phyloP scores from a whole-genome alignment of 2,329 filamentous ascomycete species.

The Dryadomyces quercivorus region DNA sequence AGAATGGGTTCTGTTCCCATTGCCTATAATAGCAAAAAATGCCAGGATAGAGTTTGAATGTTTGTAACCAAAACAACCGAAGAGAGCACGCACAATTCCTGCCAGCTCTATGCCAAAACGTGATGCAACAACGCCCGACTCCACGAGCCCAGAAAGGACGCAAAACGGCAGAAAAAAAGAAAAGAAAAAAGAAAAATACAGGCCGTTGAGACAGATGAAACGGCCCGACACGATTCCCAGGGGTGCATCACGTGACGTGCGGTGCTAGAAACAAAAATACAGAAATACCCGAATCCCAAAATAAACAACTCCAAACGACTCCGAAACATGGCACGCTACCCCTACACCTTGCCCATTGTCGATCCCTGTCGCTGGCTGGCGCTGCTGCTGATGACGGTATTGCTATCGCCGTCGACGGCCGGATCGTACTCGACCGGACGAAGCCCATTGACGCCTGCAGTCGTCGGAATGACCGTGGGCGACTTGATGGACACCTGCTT shows the following conservation, averaged over 20 bases:
- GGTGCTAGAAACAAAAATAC: too few species aligned
- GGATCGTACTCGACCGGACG: constrained; percentile 26
- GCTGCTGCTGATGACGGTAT: constrained; percentile 26
- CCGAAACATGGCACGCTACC: too few species aligned
- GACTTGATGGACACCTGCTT: neutral
- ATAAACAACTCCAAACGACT: too few species aligned
- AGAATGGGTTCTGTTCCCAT: neutral
- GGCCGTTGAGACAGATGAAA: neutral
- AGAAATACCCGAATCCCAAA: too few species aligned
- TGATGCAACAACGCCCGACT: neutral
- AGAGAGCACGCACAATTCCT: neutral
- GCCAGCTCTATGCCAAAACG: neutral
- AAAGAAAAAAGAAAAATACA: neutral
- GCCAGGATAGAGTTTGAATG: too few species aligned
- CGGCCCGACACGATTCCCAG: too few species aligned
- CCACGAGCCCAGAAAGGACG: neutral
- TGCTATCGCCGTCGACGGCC: constrained; percentile 28
- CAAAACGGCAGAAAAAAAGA: neutral
- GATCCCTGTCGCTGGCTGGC: constrained; percentile 18
- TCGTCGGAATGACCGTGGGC: neutral
- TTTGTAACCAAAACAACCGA: neutral
- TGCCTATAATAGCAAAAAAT: neutral
- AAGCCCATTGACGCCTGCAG: neutral
- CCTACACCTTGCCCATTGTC: constrained; percentile 9
- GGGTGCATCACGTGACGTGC: too few species aligned